These are phyloP conservation scores for Pugionium cornutum DNA, from an alignment of 345 rosid species.

Conservation along the genomic window DNA sequence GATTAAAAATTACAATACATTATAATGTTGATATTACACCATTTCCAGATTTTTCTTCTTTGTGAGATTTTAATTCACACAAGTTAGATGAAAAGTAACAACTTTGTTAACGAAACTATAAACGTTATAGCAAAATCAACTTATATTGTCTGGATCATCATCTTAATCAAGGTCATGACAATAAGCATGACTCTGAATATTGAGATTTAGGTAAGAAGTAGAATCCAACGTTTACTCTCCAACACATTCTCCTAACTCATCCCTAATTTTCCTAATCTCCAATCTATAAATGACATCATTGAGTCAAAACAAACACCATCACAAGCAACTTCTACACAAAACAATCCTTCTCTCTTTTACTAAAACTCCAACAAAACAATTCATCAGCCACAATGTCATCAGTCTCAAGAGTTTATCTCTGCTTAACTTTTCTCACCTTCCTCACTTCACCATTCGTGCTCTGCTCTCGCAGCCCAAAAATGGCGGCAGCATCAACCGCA, in stretches of 20 bases:
- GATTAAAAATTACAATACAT: too few species aligned
- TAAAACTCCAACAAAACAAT: too few species aligned
- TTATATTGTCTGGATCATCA: not conserved
- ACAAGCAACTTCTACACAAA: too few species aligned
- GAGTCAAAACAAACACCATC: too few species aligned
- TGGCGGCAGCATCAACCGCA: conserved; percentile 22
- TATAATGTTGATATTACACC: conserved; percentile 2
- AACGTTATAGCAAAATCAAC: not conserved
- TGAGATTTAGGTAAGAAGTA: too few species aligned
- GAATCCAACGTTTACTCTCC: too few species aligned
- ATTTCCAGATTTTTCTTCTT: not conserved
- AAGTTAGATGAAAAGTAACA: not conserved
- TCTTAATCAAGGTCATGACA: not conserved
- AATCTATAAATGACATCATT: too few species aligned
- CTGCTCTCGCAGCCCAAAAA: not conserved
- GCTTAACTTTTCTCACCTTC: too few species aligned
- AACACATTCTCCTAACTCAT: too few species aligned
- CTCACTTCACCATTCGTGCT: too few species aligned
- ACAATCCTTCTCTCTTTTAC: too few species aligned
- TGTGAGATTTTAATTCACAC: not conserved
- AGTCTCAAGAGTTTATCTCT: not conserved
- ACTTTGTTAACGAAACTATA: not conserved
- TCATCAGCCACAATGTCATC: not conserved
- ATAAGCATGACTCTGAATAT: not conserved
- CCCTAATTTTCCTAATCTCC: too few species aligned